These are phyloP conservation scores for Teratosphaeria epicoccoides DNA, from an alignment of 2,329 filamentous ascomycete species.

Conservation along the genomic window DNA sequence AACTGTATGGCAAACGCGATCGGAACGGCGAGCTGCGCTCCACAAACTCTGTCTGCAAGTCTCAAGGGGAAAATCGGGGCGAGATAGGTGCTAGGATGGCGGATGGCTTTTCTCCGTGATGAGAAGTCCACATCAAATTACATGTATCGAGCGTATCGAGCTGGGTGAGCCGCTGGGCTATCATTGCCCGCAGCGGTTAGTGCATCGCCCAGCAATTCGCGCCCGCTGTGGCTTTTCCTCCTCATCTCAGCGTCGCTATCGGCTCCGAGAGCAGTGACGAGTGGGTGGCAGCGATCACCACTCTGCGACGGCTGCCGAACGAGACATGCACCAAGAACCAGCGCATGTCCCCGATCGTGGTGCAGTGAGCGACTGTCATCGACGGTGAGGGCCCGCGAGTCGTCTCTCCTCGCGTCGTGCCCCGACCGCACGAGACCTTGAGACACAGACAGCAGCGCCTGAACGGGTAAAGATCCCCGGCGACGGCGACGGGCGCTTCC, in stretches of 20 bases:
- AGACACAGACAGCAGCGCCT: background rate
- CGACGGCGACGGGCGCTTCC: background rate
- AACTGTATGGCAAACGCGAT: background rate
- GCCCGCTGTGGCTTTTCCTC: conserved; percentile 7
- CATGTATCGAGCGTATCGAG: no score
- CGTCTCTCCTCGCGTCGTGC: background rate
- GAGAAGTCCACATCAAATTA: background rate
- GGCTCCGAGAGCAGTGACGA: background rate
- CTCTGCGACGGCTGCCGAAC: no score
- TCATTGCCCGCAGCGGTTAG: conserved; percentile 3
- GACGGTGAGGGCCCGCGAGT: background rate
- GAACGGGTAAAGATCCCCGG: background rate
- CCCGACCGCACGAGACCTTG: background rate
- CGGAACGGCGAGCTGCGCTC: conserved; percentile 1
- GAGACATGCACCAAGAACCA: no score
- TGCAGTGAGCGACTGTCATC: background rate
- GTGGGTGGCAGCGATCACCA: no score
- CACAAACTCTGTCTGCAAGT: background rate
- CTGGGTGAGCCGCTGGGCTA: background rate
- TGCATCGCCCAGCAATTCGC: conserved; percentile 3
- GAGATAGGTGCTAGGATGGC: background rate
- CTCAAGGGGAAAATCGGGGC: background rate
- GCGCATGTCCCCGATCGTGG: no score
- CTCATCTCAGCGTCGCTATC: background rate
- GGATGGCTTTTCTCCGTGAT: background rate